Evolutionary conservation across 345 rosid genomes (phyloP).

Genomic region (Bruguiera parviflora): DNA sequence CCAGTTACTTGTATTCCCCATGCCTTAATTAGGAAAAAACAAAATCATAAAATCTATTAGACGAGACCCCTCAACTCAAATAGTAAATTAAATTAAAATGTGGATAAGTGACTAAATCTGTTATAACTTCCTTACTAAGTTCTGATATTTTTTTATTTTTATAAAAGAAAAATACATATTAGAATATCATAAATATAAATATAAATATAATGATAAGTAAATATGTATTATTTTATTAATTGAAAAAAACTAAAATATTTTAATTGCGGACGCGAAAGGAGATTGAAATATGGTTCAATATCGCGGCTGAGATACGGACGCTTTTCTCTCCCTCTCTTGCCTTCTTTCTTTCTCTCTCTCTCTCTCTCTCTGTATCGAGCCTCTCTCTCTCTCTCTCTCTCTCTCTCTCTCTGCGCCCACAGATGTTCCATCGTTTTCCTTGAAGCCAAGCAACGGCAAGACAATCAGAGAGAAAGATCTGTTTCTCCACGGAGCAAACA

Average conservation of each 20-base stretch:
- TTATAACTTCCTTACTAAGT: too few species aligned
- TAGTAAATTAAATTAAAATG: too few species aligned
- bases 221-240: background rate
- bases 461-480: constrained; percentile 9
- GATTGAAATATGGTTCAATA: constrained; percentile 40
- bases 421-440: constrained; percentile 20
- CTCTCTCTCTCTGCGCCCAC: constrained; percentile 10
- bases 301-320: constrained; percentile 38
- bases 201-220: constrained; percentile 1
- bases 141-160: too few species aligned
- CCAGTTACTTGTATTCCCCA: too few species aligned
- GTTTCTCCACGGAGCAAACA: background rate
- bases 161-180: too few species aligned
- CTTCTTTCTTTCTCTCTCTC: constrained; percentile 10
- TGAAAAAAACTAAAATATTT: background rate
- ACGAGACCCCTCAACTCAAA: too few species aligned
- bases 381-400: constrained; percentile 30
- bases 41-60: too few species aligned
- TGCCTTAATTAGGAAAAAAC: too few species aligned
- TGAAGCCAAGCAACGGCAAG: constrained; percentile 26
- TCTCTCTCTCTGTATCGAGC: constrained; percentile 21
- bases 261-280: constrained; percentile 43
- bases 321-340: constrained; percentile 11
- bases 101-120: too few species aligned
- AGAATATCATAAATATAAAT: background rate